Evolutionary conservation across 352 stramenopile genomes (phyloP), one percentile per base, ranked within the genome.

Genomic region (Globisporangium polare): DNA sequence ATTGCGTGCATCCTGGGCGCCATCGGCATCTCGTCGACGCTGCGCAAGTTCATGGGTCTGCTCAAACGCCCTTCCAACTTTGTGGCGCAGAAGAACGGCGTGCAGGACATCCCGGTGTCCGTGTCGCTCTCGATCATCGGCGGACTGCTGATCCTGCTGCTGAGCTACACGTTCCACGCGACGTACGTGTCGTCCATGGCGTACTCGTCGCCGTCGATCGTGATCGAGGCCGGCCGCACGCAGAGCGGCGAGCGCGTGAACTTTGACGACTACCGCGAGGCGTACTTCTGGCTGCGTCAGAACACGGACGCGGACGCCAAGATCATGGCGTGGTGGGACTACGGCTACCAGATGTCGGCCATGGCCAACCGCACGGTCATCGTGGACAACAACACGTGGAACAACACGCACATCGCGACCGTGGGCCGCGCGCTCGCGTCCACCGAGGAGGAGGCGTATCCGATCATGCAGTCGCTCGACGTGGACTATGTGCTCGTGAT

Each of bases 251-350:
- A 84, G 65, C 83, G 86, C 46, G 78, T 97, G 35, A 93, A 97
- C 62, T 95, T 97, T 43, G 97, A 99, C 71, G 97, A 99, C 75
- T 99, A 99, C 80, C 91, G 97, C 47, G 96, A 99, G 73, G 95
- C 94, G 12, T 95, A 94, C 73, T 95, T 89, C 64, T 95, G 86
- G 86, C 65, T 95, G 60, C 73, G 86, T 17, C 84, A 96, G 72
- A 97, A 97, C 75, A 97, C 91, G 35, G 73, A 87, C 29, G 87
- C 80, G 37, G 76, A 97, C 62, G 80, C 83, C 41, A 93, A 92
- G 73, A 89, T 97, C 58, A 78, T 97, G 74, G 78, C 83, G 55
- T 97, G 90, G 90, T 96, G 89, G 89, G 88, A 96, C 73, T 97
- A 96, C 65, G 89, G 89, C 47, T 97, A 96, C 65, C 89, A 97